Evolutionary conservation across 768 basidiomycete species (phyloP).

Genomic region (Clavulina sp.): DNA sequence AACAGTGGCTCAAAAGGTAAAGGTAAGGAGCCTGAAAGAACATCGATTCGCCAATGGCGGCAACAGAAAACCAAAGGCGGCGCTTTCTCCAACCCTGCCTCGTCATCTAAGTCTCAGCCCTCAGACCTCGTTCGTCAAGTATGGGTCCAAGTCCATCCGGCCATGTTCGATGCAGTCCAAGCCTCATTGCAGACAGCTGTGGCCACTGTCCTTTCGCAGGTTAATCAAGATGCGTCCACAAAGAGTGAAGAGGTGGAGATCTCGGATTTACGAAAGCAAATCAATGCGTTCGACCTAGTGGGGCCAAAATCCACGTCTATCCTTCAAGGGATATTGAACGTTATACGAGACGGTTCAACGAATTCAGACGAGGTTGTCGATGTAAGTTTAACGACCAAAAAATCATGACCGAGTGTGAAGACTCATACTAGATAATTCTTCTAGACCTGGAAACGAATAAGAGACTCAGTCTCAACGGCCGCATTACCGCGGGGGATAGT

Average conservation of each 20-base stretch:
- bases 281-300: slow-evolving; percentile 78
- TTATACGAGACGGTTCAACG: slow-evolving; percentile 12
- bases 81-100: background rate
- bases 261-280: slow-evolving; percentile 46
- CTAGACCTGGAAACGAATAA: slow-evolving; percentile 54
- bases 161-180: slow-evolving; percentile 41
- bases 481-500: slow-evolving; percentile 59
- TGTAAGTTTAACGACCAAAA: too few relatives aligned
- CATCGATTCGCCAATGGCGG: background rate
- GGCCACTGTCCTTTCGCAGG: slow-evolving; percentile 29
- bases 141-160: slow-evolving; percentile 73
- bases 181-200: slow-evolving; percentile 33
- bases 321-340: slow-evolving; percentile 23
- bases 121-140: slow-evolving; percentile 24
- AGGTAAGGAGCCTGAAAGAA: too few relatives aligned
- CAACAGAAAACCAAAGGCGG: background rate
- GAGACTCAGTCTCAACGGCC: slow-evolving; percentile 42
- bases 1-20: too few relatives aligned
- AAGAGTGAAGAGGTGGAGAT: slow-evolving; percentile 31
- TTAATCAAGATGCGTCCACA: slow-evolving; percentile 7
- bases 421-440: background rate
- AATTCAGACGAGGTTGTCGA: too few relatives aligned
- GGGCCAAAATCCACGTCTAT: slow-evolving; percentile 72
- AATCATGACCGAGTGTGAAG: background rate
- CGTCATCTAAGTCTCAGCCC: background rate